These are phyloP conservation scores for Hygrocybe coccinea DNA, from an alignment of 768 basidiomycete genomes.

Conservation along the genomic window DNA sequence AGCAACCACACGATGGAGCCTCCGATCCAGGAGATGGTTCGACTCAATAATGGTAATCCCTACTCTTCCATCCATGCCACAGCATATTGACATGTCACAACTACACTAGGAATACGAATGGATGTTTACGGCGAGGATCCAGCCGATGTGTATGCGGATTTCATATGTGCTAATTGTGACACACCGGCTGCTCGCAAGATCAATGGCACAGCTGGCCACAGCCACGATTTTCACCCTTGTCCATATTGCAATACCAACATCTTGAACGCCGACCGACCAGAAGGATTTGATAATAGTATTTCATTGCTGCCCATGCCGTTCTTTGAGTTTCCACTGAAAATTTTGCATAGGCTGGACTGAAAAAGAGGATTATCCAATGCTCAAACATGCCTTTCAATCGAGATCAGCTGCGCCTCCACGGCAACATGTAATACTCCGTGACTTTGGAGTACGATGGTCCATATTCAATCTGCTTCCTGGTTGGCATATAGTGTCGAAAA, in stretches of 20 bases:
- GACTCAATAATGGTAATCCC: no score
- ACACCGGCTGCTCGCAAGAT: conserved; percentile 23
- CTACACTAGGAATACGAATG: no score
- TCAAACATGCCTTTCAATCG: conserved; percentile 10
- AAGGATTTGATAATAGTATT: conserved; percentile 6
- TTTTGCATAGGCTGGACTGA: background rate
- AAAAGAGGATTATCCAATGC: conserved; percentile 13
- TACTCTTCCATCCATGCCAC: no score
- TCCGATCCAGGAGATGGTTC: no score
- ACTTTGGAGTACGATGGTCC: conserved; percentile 19
- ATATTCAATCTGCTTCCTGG: conserved; percentile 21
- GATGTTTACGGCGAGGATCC: no score
- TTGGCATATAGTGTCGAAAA: conserved; percentile 23
- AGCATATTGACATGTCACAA: no score
- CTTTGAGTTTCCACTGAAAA: background rate
- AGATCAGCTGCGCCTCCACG: conserved; percentile 1
- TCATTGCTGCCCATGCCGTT: background rate
- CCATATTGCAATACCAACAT: conserved; percentile 19
- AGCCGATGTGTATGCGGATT: conserved; percentile 17
- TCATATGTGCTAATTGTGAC: conserved; percentile 22
- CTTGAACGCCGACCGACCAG: conserved; percentile 15
- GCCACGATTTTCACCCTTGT: conserved; percentile 22
- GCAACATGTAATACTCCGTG: conserved; percentile 16
- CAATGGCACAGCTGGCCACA: conserved; percentile 21
- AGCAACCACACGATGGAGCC: no score